These are phyloP conservation scores for Podaxis sp. DNA, from an alignment of 768 basidiomycete species.

Conservation along the genomic window DNA sequence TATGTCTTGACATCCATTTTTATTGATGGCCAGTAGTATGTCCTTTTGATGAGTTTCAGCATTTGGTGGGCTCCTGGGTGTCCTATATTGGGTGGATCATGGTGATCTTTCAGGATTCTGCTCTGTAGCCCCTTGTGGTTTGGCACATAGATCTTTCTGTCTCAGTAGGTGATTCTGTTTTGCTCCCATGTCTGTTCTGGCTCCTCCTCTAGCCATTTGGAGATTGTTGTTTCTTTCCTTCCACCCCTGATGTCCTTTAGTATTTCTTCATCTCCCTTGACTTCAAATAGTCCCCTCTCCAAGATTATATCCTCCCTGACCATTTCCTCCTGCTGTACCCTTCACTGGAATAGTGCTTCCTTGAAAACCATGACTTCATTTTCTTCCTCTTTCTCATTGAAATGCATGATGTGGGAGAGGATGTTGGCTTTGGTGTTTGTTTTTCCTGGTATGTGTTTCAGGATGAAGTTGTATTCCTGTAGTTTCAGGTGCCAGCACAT, in stretches of 20 bases:
- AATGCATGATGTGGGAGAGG: background rate
- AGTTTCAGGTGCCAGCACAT: background rate
- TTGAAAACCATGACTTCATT: no score
- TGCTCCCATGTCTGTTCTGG: background rate
- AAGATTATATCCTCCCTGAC: background rate
- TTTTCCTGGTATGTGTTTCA: background rate
- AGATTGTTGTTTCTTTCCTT: no score
- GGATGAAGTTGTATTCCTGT: background rate
- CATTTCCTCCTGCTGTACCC: no score
- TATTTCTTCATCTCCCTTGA: no score
- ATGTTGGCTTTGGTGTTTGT: background rate
- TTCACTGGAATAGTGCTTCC: no score
- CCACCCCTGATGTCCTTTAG: no score
- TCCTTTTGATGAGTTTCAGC: no score
- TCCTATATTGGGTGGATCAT: background rate
- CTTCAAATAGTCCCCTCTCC: background rate
- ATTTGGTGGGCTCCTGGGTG: no score
- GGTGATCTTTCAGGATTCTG: background rate
- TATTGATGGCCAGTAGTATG: no score
- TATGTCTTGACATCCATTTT: no score
- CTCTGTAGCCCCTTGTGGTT: background rate
- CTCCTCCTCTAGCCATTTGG: background rate
- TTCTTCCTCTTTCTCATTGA: no score
- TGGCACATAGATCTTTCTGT: background rate
- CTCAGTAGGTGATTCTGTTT: background rate